Base-by-base conservation (phyloP, 2,329 filamentous ascomycete genomes). In the Scedosporium dehoogii region DNA sequence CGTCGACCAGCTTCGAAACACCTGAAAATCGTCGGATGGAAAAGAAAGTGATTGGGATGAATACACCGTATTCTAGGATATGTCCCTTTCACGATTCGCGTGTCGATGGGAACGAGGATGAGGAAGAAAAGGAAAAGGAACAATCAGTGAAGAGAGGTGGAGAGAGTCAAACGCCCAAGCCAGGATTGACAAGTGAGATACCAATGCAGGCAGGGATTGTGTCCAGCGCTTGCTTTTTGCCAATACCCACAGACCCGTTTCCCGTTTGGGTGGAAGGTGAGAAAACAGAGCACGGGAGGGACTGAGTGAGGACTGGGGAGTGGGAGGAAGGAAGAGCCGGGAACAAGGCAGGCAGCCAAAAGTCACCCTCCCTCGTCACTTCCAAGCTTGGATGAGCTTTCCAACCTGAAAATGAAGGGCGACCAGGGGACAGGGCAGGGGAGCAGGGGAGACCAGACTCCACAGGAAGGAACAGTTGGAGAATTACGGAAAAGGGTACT, bases 41-140 rank as follows among this genome's bases (percentile, higher is more conserved):
- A 58, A 25, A 33, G 27, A 18, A 23, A 38, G 55, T 33, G 16
- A 33, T 16, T 25, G 25, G 12, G 38, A 27, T 25, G 60, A 58
- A 58, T 62, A 62, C 60, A 44, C 60, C 14, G 60, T 62, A 62
- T 62, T 62, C 60, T 57, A 46, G 16, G 42, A 55, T 10, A 55
- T 10, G 38, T 42, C 38, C 60, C 41, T 18, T 42, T 62, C 53
- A 62, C 59, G 48, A 33, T 60, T 38, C 44, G 59, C 29, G 59
- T 46, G 25, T 60, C 25, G 42, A 14, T 33, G 4, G 59, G 25
- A 53, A 60, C n/a, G 59, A 44, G 21, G 51, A 38, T 38, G 51
- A 55, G 18, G 48, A 55, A 53, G 59, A 48, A 53, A 53, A 33
- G 16, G 59, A 51, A 51, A 60, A 33, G 25, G 59, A 23, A 53